phyloP scores from a whole-genome alignment of 1,284 basidiomycete species.

The Ustilago bromivora region DNA sequence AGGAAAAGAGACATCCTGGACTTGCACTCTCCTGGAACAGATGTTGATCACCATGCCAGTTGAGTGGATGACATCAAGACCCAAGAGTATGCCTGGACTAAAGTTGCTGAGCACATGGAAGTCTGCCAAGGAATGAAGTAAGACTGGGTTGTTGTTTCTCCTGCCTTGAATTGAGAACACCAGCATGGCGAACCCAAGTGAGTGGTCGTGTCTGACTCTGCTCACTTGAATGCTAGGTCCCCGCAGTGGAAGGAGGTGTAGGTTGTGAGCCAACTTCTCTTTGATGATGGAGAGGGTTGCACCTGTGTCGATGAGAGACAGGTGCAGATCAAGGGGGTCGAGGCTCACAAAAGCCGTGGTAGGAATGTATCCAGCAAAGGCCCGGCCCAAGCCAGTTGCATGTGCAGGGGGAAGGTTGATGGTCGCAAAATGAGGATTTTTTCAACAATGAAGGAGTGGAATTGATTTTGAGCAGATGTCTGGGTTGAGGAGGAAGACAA shows the following conservation, averaged over 20 bases:
- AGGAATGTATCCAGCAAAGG: neutral
- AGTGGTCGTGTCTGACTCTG: neutral
- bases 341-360: neutral
- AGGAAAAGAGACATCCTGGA: neutral
- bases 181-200: neutral
- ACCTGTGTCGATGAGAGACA: conserved; percentile 1
- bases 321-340: neutral
- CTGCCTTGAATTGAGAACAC: neutral
- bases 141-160: neutral
- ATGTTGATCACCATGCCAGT: neutral
- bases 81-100: neutral
- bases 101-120: neutral
- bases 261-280: neutral
- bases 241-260: neutral
- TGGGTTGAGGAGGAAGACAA: neutral
- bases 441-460: neutral
- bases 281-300: neutral
- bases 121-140: neutral
- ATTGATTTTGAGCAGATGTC: neutral
- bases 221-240: neutral
- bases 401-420: neutral
- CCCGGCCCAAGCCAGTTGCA: neutral
- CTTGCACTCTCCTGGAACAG: neutral
- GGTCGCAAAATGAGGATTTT: neutral
- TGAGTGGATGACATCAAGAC: neutral